Percentiles rank a stretch among this genome's conserved stretches.
These are phyloP conservation scores for Tympanopsis confertula DNA, from an alignment of 2,329 filamentous ascomycete species.

Conservation along the genomic window DNA sequence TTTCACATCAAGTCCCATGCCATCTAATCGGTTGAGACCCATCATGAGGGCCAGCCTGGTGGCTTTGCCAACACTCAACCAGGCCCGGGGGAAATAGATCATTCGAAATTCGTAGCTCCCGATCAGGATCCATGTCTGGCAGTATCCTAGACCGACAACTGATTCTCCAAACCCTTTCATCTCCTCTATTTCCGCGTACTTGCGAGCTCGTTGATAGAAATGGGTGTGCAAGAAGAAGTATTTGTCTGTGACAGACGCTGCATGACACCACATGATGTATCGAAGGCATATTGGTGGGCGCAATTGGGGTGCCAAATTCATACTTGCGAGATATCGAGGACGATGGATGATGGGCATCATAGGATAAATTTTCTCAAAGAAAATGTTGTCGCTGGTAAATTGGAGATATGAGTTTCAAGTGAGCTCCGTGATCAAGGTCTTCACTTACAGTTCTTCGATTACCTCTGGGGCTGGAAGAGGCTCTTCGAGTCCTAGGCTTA, in stretches of 20 bases:
- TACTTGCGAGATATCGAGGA: slow-evolving; percentile 4
- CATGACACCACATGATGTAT: slow-evolving; percentile 9
- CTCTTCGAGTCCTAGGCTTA: slow-evolving; percentile 15
- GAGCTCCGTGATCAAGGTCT: background rate
- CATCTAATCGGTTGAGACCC: slow-evolving; percentile 55
- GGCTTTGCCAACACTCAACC: slow-evolving; percentile 53
- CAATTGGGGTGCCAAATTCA: slow-evolving; percentile 8
- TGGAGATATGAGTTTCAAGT: background rate
- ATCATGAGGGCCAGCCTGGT: slow-evolving; percentile 51
- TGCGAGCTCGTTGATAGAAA: slow-evolving; percentile 9
- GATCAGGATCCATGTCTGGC: slow-evolving; percentile 50
- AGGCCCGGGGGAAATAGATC: slow-evolving; percentile 58
- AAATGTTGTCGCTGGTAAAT: slow-evolving; percentile 5
- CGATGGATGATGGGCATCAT: slow-evolving; percentile 8
- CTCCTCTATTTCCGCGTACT: slow-evolving; percentile 9
- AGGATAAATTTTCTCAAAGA: slow-evolving; percentile 8
- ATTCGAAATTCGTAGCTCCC: slow-evolving; percentile 54
- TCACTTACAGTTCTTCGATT: slow-evolving; percentile 13
- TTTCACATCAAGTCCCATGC: slow-evolving; percentile 45
- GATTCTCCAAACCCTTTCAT: slow-evolving; percentile 6
- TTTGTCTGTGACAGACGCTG: slow-evolving; percentile 4
- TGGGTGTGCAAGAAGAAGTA: slow-evolving; percentile 6
- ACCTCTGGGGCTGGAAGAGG: slow-evolving; percentile 12
- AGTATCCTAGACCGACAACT: slow-evolving; percentile 44
- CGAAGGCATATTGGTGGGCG: slow-evolving; percentile 10